Percentiles rank a stretch among this genome's conserved stretches.
These are phyloP conservation scores for Xenosphaeropsis pyriputrescens DNA, from an alignment of 2,329 filamentous ascomycete genomes.

Conservation along the genomic window DNA sequence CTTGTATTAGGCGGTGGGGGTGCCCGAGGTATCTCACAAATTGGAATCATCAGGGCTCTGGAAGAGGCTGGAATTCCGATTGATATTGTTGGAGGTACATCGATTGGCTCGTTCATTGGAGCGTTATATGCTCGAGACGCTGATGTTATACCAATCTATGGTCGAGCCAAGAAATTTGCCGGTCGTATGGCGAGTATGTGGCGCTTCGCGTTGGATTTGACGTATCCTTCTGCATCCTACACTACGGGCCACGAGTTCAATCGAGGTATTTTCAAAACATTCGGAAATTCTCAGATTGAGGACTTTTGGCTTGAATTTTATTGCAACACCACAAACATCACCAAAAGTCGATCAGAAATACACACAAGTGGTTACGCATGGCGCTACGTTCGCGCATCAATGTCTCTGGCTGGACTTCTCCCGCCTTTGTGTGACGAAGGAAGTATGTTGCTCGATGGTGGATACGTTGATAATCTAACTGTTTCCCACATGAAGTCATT, in stretches of 20 bases:
- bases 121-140: constrained; percentile 92
- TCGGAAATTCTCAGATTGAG: constrained; percentile 92
- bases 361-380: constrained; percentile 96
- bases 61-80: constrained; percentile 96
- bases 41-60: constrained; percentile 86
- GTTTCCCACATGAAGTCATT: constrained; percentile 95
- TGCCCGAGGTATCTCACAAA: constrained; percentile 79
- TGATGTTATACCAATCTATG: constrained; percentile 93
- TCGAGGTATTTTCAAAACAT: constrained; percentile 95
- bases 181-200: constrained; percentile 99
- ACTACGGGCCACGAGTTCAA: constrained; percentile 99
- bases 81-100: constrained; percentile 88
- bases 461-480: constrained; percentile 93
- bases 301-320: constrained; percentile 99
- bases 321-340: constrained; percentile 99
- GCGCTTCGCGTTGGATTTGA: constrained; percentile 93
- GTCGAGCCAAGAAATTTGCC: constrained; percentile 90
- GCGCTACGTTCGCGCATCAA: constrained; percentile 91
- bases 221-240: constrained; percentile 91
- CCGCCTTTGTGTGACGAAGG: constrained; percentile 95
- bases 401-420: constrained; percentile 86
- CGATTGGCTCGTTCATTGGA: constrained; percentile 90
- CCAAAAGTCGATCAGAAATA: constrained; percentile 79
- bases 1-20: constrained; percentile 89
- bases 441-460: constrained; percentile 89